A percentile compares a stretch with the other conserved stretches of the same genome.
Conservation (phyloP, 2,329 filamentous ascomycete genomes). For the Fusarium hostae region DNA sequence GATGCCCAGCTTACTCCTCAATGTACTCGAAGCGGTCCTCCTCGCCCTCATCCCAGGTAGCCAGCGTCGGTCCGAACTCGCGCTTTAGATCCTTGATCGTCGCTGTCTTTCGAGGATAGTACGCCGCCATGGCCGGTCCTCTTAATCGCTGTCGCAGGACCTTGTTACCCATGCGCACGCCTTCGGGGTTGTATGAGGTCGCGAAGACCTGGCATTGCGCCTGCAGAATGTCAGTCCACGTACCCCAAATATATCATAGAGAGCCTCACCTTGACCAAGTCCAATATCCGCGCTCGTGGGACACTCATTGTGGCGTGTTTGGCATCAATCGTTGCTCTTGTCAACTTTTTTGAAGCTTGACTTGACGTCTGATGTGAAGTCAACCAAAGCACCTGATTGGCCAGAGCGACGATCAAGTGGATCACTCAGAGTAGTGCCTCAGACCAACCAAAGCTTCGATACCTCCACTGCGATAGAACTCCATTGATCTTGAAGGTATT, state of each 20-base stretch:
- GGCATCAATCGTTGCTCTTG: constrained; percentile 34
- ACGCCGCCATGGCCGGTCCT: constrained; percentile 84
- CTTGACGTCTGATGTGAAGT: constrained; percentile 43
- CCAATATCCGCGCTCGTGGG: constrained; percentile 69
- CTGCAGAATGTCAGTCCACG: constrained; percentile 58
- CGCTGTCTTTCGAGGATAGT: constrained; percentile 83
- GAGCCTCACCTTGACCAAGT: constrained; percentile 78
- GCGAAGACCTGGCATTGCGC: constrained; percentile 92
- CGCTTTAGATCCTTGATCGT: constrained; percentile 79
- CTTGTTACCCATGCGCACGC: constrained; percentile 87
- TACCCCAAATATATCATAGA: background rate
- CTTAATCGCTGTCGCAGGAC: constrained; percentile 87
- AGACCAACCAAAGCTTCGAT: background rate
- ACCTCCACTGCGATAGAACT: background rate
- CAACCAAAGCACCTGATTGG: constrained; percentile 39
- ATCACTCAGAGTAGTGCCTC: background rate
- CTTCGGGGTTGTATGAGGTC: constrained; percentile 88
- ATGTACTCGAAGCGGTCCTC: constrained; percentile 83
- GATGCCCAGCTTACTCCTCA: constrained; percentile 63
- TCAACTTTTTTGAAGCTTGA: constrained; percentile 45
- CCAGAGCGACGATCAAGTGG: background rate
- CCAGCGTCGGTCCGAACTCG: constrained; percentile 72
- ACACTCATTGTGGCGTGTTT: constrained; percentile 66
- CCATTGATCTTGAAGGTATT: background rate
- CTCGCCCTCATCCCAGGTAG: constrained; percentile 79